Evolutionary conservation across 2,329 filamentous ascomycete genomes (phyloP), one percentile per base, ranked within the genome.

Genomic region (Cryphonectria carpinicola): DNA sequence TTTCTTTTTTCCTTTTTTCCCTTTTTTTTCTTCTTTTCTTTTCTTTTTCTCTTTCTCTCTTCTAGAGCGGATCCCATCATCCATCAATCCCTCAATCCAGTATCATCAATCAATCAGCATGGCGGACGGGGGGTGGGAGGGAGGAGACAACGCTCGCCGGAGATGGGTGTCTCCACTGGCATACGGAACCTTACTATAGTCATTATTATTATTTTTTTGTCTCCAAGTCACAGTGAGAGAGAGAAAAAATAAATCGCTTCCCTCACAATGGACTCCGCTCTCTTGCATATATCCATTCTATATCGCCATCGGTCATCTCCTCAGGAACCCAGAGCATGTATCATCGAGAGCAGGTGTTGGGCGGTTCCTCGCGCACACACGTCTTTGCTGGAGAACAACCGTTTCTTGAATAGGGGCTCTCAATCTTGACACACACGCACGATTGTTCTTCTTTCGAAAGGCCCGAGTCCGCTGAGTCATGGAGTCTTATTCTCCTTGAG

Each of bases 121-220:
- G 32, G 32, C 32, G 58, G 32, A 39, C 58, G 10, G 17, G 35
- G 28, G 43, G 19, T 4, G 41, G 17, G 41, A 13, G 41, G 41
- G 19, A 49, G 22, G 46, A 43, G 22, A 49, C 22, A 49, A 58
- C 14, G 54, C 54, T 14, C 25, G 25, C 58, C 35, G 58, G 58
- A 61, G 35, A 61, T 37, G 19, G 58, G 32, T n/a, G 32, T 39
- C 7, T 61, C 58, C 58, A 61, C 58, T 61, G 8, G n/a, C 58
- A 39, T 39, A n/a, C 46, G n/a, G 46, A 49, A 7, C 46, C 22
- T n/a, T 22, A 49, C 46, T 49, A 22, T n/a, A 11, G 46, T 22
- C 46, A 28, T 56, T 17, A 17, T 56, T 17, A 17, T 10, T 32
- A 7, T 52, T 52, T n/a, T 52, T 25, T 8, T 7, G 19, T 52